phyloP scores from a whole-genome alignment of 2,329 filamentous ascomycete species.

The Penicillium palitans region DNA sequence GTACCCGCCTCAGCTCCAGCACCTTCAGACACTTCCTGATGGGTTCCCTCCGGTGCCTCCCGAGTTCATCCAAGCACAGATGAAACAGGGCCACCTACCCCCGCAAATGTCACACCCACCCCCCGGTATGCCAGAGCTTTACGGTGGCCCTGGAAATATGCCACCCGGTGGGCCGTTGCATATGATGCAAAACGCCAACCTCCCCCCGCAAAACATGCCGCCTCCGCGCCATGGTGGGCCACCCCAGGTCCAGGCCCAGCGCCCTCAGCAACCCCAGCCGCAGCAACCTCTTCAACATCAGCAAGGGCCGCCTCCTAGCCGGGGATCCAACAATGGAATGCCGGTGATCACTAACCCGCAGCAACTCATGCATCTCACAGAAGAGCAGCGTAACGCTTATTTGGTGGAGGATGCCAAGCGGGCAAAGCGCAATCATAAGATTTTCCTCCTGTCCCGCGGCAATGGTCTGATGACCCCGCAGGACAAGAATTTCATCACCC shows the following conservation, averaged over 20 bases:
- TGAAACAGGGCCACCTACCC: slow-evolving; percentile 37
- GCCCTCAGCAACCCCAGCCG: slow-evolving; percentile 32
- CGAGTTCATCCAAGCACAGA: slow-evolving; percentile 51
- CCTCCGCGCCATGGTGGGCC: slow-evolving; percentile 41
- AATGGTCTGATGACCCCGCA: slow-evolving; percentile 99
- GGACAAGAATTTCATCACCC: slow-evolving; percentile 98
- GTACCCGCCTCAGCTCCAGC: slow-evolving; percentile 36
- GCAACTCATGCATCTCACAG: slow-evolving; percentile 73
- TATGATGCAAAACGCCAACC: slow-evolving; percentile 76
- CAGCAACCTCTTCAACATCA: slow-evolving; percentile 36
- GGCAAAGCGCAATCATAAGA: slow-evolving; percentile 97
- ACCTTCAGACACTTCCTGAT: slow-evolving; percentile 34
- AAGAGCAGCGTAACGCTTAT: slow-evolving; percentile 80
- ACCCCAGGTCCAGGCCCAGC: slow-evolving; percentile 39
- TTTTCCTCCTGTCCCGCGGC: slow-evolving; percentile 86
- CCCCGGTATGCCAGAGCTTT: slow-evolving; percentile 45
- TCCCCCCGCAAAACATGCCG: slow-evolving; percentile 51
- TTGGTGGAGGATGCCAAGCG: slow-evolving; percentile 89
- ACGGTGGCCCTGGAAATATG: slow-evolving; percentile 47
- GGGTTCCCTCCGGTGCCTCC: slow-evolving; percentile 40
- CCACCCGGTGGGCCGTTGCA: slow-evolving; percentile 63
- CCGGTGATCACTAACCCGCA: slow-evolving; percentile 67
- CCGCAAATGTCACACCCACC: slow-evolving; percentile 41
- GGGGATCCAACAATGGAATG: slow-evolving; percentile 41
- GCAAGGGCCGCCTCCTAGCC: slow-evolving; percentile 39